Percentiles rank a stretch among this genome's conserved stretches.
These are phyloP conservation scores for Gonapodya sp. DNA, from an alignment of 192 early-diverging fungal genomes.

Conservation along the genomic window DNA sequence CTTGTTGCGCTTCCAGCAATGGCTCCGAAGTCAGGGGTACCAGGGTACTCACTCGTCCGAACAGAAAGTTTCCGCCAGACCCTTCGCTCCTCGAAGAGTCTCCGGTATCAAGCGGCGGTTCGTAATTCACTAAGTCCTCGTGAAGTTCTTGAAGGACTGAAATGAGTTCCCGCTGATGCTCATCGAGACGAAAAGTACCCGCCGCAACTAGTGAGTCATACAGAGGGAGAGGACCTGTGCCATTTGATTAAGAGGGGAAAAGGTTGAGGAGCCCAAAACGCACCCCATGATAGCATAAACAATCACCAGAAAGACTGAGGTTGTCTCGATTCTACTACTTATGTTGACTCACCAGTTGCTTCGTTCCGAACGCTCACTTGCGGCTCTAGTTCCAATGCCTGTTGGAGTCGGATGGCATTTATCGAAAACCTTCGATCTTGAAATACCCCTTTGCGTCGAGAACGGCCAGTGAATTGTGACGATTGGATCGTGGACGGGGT, in stretches of 20 bases:
- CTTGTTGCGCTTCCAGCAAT: too few relatives aligned
- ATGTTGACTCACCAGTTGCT: not conserved
- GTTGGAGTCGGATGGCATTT: not conserved
- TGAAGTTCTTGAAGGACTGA: conserved; percentile 55
- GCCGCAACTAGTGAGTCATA: conserved; percentile 35
- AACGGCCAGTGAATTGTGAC: too few relatives aligned
- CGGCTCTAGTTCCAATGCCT: not conserved
- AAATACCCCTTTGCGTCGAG: too few relatives aligned
- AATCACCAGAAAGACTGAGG: too few relatives aligned
- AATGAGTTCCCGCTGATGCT: conserved; percentile 59
- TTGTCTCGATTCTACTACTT: too few relatives aligned
- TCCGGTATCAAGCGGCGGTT: conserved; percentile 27
- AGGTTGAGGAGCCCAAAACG: too few relatives aligned
- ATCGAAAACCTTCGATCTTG: not conserved
- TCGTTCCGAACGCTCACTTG: not conserved
- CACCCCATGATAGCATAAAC: too few relatives aligned
- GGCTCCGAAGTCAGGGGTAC: too few relatives aligned
- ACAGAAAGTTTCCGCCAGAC: not conserved
- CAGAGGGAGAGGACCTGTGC: conserved; percentile 27
- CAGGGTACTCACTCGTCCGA: not conserved
- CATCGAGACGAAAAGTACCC: conserved; percentile 51
- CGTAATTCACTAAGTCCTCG: conserved; percentile 44
- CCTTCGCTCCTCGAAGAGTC: not conserved
- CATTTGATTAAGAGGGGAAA: too few relatives aligned
- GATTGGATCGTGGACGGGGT: too few relatives aligned